phyloP scores from a whole-genome alignment of 2,329 filamentous ascomycete species.

The Coleophoma eucalyptorum region DNA sequence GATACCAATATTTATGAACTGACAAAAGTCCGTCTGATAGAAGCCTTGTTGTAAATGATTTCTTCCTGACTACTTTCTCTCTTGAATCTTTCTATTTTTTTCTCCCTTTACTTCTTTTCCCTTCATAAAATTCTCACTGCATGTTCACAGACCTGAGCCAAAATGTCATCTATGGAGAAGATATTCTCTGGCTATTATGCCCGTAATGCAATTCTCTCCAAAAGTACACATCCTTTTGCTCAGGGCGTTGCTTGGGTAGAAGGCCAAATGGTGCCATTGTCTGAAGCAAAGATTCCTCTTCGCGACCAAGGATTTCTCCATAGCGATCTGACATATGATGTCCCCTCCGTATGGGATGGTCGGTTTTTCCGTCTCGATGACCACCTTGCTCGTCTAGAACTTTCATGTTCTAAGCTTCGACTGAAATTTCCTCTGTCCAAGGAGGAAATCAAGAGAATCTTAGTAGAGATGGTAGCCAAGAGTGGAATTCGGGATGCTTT shows the following conservation, averaged over 20 bases:
- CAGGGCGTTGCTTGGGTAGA: constrained; percentile 44
- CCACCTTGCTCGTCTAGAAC: constrained; percentile 39
- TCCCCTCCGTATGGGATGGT: constrained; percentile 46
- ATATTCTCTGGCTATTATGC: constrained; percentile 34
- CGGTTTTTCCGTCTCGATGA: constrained; percentile 48
- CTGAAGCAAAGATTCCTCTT: constrained; percentile 44
- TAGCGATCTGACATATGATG: constrained; percentile 49
- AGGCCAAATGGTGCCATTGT: constrained; percentile 36
- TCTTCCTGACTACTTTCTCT: too few relatives aligned
- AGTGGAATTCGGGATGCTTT: constrained; percentile 45
- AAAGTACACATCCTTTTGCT: constrained; percentile 34
- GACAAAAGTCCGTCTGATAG: too few relatives aligned
- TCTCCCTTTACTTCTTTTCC: too few relatives aligned
- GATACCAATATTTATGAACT: too few relatives aligned
- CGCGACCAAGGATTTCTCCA: constrained; percentile 48
- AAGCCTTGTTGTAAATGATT: too few relatives aligned
- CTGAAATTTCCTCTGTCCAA: constrained; percentile 36
- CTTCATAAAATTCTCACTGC: too few relatives aligned
- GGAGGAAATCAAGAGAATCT: constrained; percentile 32
- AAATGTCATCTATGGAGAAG: constrained; percentile 40
- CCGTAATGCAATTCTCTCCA: constrained; percentile 26
- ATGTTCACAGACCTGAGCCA: neutral
- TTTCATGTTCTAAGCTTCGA: constrained; percentile 40
- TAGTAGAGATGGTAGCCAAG: constrained; percentile 40
- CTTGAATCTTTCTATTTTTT: too few relatives aligned